Evolutionary conservation across 2,329 filamentous ascomycete species (phyloP).

Genomic region (Cylindrodendrum hubeiense): DNA sequence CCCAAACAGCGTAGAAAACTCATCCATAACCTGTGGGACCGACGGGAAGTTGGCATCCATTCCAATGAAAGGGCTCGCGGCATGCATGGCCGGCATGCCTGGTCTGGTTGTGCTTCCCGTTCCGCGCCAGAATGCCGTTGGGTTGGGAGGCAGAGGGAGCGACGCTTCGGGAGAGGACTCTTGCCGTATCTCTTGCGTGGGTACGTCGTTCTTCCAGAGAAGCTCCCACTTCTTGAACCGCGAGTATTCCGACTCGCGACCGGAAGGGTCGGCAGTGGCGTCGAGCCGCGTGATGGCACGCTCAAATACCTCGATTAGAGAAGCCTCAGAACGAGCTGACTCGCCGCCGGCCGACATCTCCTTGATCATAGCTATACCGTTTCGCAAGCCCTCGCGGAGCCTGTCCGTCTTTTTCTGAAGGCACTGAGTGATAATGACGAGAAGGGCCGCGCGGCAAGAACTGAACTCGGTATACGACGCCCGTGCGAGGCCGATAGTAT

Average conservation of each 20-base stretch:
- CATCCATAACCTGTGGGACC: constrained; percentile 54
- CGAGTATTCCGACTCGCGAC: constrained; percentile 62
- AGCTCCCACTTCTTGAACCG: constrained; percentile 66
- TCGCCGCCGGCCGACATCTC: constrained; percentile 66
- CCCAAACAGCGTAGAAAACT: constrained; percentile 51
- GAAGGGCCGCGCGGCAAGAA: constrained; percentile 65
- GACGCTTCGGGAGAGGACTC: constrained; percentile 41
- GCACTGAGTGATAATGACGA: constrained; percentile 59
- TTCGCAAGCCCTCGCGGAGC: constrained; percentile 59
- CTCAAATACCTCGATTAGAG: constrained; percentile 65
- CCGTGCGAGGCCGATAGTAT: constrained; percentile 64
- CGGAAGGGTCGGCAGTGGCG: constrained; percentile 53
- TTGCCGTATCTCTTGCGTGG: constrained; percentile 41
- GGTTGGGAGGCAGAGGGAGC: constrained; percentile 39
- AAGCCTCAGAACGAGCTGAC: constrained; percentile 64
- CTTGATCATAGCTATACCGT: constrained; percentile 63
- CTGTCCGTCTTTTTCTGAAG: constrained; percentile 52
- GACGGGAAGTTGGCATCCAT: constrained; percentile 53
- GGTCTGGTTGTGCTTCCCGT: constrained; percentile 37
- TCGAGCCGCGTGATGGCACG: constrained; percentile 60
- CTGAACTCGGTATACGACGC: constrained; percentile 69
- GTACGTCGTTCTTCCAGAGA: constrained; percentile 57
- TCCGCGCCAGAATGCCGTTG: constrained; percentile 40
- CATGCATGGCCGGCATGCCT: constrained; percentile 42
- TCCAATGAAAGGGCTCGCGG: constrained; percentile 51